Percentiles rank a stretch among this genome's conserved stretches.
phyloP scores from a whole-genome alignment of 192 early-diverging fungal genomes.

The Umbelopsis isabellina region DNA sequence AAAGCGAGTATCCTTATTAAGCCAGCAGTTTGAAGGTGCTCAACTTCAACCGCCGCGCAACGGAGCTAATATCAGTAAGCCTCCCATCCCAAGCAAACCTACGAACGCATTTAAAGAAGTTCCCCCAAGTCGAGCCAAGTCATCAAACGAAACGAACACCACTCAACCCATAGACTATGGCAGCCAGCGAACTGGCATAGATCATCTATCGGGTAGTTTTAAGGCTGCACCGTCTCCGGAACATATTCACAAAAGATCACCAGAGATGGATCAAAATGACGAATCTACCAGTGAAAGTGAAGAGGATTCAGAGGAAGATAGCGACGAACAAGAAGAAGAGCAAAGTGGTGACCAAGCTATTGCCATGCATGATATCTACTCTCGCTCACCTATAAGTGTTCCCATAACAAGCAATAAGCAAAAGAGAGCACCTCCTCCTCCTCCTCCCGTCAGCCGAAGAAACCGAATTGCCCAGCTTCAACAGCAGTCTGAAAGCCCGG shows the following conservation, averaged over 20 bases:
- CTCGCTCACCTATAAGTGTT: slow-evolving; percentile 21
- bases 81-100: neutral
- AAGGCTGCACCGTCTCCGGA: neutral
- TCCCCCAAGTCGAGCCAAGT: neutral
- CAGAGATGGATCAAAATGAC: neutral
- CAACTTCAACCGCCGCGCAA: neutral
- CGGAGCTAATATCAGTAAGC: neutral
- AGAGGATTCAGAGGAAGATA: slow-evolving; percentile 7
- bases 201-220: neutral
- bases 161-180: neutral
- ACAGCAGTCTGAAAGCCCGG: neutral
- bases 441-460: slow-evolving; percentile 1
- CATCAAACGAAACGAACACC: neutral
- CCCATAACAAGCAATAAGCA: slow-evolving; percentile 22
- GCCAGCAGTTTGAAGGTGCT: slow-evolving; percentile 2
- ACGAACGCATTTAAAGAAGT: neutral
- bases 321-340: slow-evolving; percentile 18
- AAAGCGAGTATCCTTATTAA: slow-evolving; percentile 9
- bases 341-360: neutral
- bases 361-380: slow-evolving; percentile 21
- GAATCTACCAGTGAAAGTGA: slow-evolving; percentile 18
- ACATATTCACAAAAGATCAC: neutral
- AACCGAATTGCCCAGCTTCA: slow-evolving; percentile 10
- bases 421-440: slow-evolving; percentile 13
- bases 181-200: neutral